Evolutionary conservation across 257 asterid species (phyloP).

Genomic region (Fraxinus anomala): DNA sequence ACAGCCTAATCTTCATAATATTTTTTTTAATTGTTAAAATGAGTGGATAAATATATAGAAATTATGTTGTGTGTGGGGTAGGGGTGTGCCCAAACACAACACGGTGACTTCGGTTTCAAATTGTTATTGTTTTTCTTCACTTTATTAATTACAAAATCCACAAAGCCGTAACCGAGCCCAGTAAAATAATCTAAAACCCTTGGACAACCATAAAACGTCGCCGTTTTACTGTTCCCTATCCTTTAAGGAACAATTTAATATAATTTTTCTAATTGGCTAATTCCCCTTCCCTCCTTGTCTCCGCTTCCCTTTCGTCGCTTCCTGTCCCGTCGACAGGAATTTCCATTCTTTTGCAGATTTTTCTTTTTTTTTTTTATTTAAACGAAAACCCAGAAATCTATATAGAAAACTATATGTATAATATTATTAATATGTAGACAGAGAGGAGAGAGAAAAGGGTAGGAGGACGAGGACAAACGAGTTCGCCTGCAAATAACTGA

Average conservation of each 20-base stretch:
- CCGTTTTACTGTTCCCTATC: background rate
- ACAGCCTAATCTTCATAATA: no score
- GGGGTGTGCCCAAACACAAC: background rate
- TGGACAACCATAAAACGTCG: background rate
- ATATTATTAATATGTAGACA: background rate
- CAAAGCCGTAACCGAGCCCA: slow-evolving; percentile 20
- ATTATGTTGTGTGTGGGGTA: no score
- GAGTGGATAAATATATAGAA: no score
- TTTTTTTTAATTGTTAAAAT: no score
- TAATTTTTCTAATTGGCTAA: background rate
- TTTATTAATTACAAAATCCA: slow-evolving; percentile 3
- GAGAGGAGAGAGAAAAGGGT: background rate
- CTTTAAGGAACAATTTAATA: background rate
- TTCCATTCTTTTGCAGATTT: background rate
- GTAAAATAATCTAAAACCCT: background rate
- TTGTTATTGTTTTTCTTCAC: background rate
- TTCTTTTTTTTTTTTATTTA: background rate
- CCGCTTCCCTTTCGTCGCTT: background rate
- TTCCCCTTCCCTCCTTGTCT: background rate
- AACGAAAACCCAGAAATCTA: slow-evolving; percentile 1
- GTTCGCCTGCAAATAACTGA: background rate
- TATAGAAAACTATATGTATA: background rate
- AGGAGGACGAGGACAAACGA: background rate
- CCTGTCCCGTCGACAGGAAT: background rate
- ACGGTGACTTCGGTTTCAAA: slow-evolving; percentile 5